Evolutionary conservation across 345 rosid species (phyloP), one percentile per base, ranked within the genome.

Genomic region (Brassica carinata): DNA sequence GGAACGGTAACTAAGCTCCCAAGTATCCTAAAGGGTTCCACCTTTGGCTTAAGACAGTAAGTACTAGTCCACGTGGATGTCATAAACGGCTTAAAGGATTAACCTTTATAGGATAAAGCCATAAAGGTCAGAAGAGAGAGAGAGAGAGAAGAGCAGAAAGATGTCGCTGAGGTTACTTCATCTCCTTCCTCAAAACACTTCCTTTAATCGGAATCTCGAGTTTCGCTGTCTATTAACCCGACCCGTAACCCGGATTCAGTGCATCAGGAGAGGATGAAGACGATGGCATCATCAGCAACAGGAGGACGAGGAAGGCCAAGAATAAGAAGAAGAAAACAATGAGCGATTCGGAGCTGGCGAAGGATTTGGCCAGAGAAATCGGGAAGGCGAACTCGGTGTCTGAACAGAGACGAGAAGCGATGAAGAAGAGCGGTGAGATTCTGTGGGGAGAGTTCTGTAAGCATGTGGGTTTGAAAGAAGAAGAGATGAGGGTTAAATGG

Each of bases 361-460:
- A 86, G 45, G 93, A 87, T 63, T 78, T 94, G 33, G 92, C 94
- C 0, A 34, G 87, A 55, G 86, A 87, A 51, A 85, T 88, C 72
- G 88, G 88, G 26, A 90, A 83, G 80, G 86, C 87, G 23, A 89
- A 84, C 63, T 73, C 88, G 82, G 86, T 84, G 8, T 33, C 77
- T 69, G 80, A 71, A 69, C 91, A 86, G 73, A 88, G 85, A 59
- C 81, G 88, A 57, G 92, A 90, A 66, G 98, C 97, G 75, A 83
- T 94, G 96, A 84, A 79, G 85, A 90, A 88, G 81, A 90, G 95
- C 85, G 83, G 78, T 23, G 90, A 87, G 72, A 65, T 94, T 73
- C 81, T 94, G 10, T 91, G 91, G 89, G 36, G 72, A 4, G 96
- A 92, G 90, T 71, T 92, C 7, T 90, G 95, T 82, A 66, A 75